Conservation (phyloP, 2,329 filamentous ascomycete genomes). For the Alternaria solani region DNA sequence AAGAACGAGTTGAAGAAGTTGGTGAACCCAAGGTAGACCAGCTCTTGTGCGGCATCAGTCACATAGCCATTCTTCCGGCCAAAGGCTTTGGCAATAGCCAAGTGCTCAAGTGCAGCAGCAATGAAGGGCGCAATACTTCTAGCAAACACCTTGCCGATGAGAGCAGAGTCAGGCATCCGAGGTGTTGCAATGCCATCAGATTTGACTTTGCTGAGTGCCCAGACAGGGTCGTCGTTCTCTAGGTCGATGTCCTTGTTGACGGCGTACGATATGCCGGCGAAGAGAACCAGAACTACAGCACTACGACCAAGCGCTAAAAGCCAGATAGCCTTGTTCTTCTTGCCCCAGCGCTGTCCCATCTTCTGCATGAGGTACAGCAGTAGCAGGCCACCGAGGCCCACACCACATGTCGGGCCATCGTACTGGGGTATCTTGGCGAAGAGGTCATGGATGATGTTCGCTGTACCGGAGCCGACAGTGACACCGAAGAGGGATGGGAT, state of each 20-base stretch:
- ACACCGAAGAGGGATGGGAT: constrained; percentile 67
- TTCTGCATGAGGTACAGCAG: constrained; percentile 66
- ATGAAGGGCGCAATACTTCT: constrained; percentile 68
- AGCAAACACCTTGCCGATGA: constrained; percentile 63
- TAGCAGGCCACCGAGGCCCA: constrained; percentile 66
- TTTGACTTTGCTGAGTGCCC: constrained; percentile 65
- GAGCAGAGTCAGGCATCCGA: constrained; percentile 55
- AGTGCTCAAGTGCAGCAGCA: constrained; percentile 68
- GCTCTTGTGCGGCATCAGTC: constrained; percentile 70
- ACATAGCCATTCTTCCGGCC: constrained; percentile 68
- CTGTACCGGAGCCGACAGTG: constrained; percentile 61
- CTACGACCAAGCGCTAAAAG: constrained; percentile 68
- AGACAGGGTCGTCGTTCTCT: constrained; percentile 57
- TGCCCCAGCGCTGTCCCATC: constrained; percentile 66
- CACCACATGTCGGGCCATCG: constrained; percentile 65
- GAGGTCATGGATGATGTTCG: constrained; percentile 66
- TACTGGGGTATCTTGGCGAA: constrained; percentile 65
- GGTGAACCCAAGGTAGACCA: constrained; percentile 68
- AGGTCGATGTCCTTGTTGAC: constrained; percentile 61
- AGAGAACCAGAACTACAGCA: constrained; percentile 67
- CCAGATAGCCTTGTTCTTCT: constrained; percentile 65
- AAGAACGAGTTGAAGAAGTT: constrained; percentile 73
- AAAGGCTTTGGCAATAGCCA: constrained; percentile 71
- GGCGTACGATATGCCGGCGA: constrained; percentile 69
- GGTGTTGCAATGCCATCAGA: constrained; percentile 64